phyloP scores from a whole-genome alignment of 2,329 filamentous ascomycete genomes.

The Beauveria australis region DNA sequence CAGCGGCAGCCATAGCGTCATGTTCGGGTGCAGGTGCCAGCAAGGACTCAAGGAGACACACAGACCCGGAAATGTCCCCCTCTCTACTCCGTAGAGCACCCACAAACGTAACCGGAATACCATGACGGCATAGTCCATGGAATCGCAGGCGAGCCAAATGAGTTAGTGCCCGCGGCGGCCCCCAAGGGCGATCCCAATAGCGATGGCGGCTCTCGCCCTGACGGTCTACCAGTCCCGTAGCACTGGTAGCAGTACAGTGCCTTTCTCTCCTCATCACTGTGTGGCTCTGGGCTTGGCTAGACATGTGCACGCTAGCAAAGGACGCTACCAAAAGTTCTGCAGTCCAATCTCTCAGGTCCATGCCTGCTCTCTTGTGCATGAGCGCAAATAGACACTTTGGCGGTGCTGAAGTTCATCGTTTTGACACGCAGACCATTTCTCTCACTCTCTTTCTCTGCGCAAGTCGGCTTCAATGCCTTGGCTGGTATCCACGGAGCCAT shows the following conservation, averaged over 20 bases:
- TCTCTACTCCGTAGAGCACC: background rate
- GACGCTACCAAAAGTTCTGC: conserved; percentile 2
- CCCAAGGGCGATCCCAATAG: conserved; percentile 7
- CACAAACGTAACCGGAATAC: background rate
- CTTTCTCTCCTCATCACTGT: background rate
- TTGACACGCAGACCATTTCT: background rate
- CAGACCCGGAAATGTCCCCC: background rate
- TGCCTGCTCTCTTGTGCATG: too few species aligned
- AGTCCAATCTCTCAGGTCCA: background rate
- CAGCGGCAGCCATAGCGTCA: background rate
- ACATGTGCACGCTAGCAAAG: background rate
- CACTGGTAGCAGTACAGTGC: background rate
- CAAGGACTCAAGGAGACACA: background rate
- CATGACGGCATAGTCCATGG: background rate
- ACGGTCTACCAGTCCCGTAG: background rate
- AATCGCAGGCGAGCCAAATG: background rate
- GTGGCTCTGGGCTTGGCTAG: background rate
- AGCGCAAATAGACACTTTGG: background rate
- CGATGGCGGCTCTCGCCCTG: conserved; percentile 7
- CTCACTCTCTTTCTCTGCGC: too few species aligned
- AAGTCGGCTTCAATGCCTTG: background rate
- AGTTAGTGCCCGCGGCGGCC: conserved; percentile 5
- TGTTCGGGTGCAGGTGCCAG: background rate
- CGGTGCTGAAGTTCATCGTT: background rate
- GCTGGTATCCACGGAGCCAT: background rate